Conservation (phyloP, 2,329 filamentous ascomycete species). For the Trichoderma sp. region DNA sequence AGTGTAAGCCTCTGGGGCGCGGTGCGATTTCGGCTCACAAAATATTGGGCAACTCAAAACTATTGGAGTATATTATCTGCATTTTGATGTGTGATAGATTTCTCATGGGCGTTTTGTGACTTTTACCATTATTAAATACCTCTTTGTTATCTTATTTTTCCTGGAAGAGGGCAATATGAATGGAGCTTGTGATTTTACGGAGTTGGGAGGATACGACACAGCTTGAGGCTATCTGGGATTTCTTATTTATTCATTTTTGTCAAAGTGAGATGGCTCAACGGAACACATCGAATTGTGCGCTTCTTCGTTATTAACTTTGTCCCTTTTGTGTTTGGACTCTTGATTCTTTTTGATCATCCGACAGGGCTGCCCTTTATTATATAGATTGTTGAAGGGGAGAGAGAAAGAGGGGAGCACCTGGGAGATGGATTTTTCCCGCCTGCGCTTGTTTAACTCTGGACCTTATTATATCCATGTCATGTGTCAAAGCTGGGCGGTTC, state of each 20-base stretch:
- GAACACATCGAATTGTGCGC: not conserved
- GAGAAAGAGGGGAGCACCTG: not conserved
- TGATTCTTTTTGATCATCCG: not conserved
- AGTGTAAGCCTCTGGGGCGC: not conserved
- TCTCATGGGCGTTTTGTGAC: slow-evolving; percentile 16
- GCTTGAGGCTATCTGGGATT: not conserved
- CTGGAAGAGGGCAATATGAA: slow-evolving; percentile 8
- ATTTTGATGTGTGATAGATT: slow-evolving; percentile 12
- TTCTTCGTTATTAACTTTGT: slow-evolving; percentile 18
- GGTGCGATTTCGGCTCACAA: not conserved
- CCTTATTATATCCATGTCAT: not conserved
- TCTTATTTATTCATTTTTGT: slow-evolving; percentile 3
- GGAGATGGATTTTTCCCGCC: not conserved
- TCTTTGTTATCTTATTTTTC: not conserved
- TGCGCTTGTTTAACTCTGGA: not conserved
- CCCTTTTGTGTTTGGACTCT: not conserved
- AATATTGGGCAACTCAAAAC: not conserved
- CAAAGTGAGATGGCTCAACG: slow-evolving; percentile 6
- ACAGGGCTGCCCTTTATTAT: not conserved
- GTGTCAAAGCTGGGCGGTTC: not conserved
- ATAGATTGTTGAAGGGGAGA: not conserved
- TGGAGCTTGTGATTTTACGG: slow-evolving; percentile 25
- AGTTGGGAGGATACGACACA: slow-evolving; percentile 28
- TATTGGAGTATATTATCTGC: slow-evolving; percentile 15
- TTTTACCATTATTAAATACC: not conserved